Evolutionary conservation across 2,329 filamentous ascomycete species (phyloP).

Genomic region (Paecilomyces dactylethromorphus): DNA sequence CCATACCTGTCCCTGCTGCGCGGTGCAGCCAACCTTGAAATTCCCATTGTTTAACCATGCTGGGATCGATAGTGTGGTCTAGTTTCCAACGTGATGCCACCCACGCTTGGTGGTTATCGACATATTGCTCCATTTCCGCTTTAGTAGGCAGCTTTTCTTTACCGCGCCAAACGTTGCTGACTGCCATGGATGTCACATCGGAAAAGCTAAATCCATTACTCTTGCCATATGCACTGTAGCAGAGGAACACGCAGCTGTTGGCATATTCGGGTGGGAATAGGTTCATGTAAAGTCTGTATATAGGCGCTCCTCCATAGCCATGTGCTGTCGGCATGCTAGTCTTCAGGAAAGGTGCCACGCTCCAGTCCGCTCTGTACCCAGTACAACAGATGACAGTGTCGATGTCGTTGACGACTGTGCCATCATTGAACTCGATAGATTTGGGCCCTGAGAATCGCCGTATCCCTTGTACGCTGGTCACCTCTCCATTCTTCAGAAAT

Average conservation of each 20-base stretch:
- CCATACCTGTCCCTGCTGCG: slow-evolving; percentile 38
- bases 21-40: slow-evolving; percentile 38
- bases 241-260: slow-evolving; percentile 40
- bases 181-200: slow-evolving; percentile 41
- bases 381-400: neutral
- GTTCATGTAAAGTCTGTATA: slow-evolving; percentile 35
- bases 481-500: neutral
- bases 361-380: neutral
- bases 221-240: slow-evolving; percentile 25
- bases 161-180: slow-evolving; percentile 41
- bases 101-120: slow-evolving; percentile 29
- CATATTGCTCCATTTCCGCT: slow-evolving; percentile 29
- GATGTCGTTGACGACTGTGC: neutral
- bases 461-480: neutral
- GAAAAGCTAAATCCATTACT: slow-evolving; percentile 32
- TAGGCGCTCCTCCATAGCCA: slow-evolving; percentile 14
- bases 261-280: slow-evolving; percentile 40
- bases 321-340: slow-evolving; percentile 12
- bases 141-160: slow-evolving; percentile 29
- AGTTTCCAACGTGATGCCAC: slow-evolving; percentile 7
- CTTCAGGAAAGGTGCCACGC: slow-evolving; percentile 8
- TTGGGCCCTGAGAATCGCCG: neutral
- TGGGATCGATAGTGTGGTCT: neutral
- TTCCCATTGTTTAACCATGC: slow-evolving; percentile 22
- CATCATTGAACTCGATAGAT: neutral